phyloP scores from a whole-genome alignment of 306 rosid species.

The Geum urbanum region DNA sequence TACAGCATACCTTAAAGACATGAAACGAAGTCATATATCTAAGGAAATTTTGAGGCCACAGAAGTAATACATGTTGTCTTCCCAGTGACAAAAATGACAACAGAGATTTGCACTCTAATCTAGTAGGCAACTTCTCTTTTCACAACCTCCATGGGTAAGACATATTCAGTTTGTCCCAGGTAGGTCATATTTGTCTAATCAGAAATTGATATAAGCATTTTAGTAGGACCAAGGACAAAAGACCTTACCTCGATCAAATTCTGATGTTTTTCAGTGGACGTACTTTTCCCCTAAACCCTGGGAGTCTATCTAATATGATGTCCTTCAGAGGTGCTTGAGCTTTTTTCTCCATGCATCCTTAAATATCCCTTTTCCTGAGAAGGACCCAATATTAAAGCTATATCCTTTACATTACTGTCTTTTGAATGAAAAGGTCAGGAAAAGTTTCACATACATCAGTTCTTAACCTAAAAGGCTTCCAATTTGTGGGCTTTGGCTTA shows the following conservation, averaged over 20 bases:
- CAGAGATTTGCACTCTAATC: conserved; percentile 37
- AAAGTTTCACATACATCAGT: conserved; percentile 64
- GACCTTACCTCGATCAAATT: conserved; percentile 32
- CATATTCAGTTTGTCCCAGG: conserved; percentile 15
- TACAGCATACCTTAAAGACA: neutral
- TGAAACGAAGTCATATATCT: neutral
- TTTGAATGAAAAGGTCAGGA: conserved; percentile 12
- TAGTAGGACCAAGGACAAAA: too few relatives aligned
- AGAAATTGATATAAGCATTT: too few relatives aligned
- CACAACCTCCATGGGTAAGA: conserved; percentile 26
- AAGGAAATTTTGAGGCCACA: neutral
- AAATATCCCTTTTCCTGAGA: conserved; percentile 78
- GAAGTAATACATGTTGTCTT: neutral
- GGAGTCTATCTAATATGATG: conserved; percentile 30
- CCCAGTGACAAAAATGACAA: neutral
- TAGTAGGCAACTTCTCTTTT: conserved; percentile 27
- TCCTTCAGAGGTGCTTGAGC: conserved; percentile 43
- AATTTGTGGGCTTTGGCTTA: conserved; percentile 81
- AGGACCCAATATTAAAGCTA: conserved; percentile 16
- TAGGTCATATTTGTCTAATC: neutral
- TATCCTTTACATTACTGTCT: neutral
- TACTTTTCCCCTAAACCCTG: conserved; percentile 19
- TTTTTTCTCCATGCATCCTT: conserved; percentile 84
- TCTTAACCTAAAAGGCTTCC: conserved; percentile 91
- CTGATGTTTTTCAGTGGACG: conserved; percentile 32